Evolutionary conservation across 768 basidiomycete genomes (phyloP).

Genomic region (Macrolepiota albuminosa): DNA sequence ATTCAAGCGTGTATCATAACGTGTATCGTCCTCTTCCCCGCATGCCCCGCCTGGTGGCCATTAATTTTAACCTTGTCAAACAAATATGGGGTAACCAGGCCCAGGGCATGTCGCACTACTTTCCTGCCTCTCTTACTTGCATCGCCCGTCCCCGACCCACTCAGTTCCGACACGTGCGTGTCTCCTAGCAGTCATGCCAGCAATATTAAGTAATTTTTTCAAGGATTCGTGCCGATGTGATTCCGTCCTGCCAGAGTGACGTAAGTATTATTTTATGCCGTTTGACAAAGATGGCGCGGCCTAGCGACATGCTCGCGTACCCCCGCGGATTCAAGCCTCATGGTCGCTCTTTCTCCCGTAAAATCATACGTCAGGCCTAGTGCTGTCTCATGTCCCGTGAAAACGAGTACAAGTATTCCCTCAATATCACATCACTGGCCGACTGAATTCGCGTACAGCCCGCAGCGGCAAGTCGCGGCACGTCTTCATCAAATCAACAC

Average conservation of each 20-base stretch:
- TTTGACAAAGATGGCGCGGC: not conserved
- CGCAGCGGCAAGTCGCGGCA: too few relatives aligned
- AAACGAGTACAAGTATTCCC: too few relatives aligned
- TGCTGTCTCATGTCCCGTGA: too few relatives aligned
- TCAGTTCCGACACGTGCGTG: not conserved
- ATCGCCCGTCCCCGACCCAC: not conserved
- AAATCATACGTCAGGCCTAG: not conserved
- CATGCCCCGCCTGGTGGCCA: not conserved
- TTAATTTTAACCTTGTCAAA: not conserved
- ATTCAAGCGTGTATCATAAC: not conserved
- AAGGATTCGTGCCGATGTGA: too few relatives aligned
- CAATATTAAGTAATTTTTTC: too few relatives aligned
- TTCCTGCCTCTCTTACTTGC: not conserved
- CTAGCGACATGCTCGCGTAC: not conserved
- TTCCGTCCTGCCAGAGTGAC: too few relatives aligned
- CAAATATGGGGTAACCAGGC: conserved; percentile 3
- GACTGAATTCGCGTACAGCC: too few relatives aligned
- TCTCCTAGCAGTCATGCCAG: too few relatives aligned
- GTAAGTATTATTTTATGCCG: too few relatives aligned
- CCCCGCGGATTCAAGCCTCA: not conserved
- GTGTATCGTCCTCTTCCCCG: not conserved
- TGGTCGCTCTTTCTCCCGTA: not conserved
- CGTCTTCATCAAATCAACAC: too few relatives aligned
- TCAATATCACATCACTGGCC: too few relatives aligned
- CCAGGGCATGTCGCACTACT: not conserved